Conservation (phyloP, 306 rosid genomes). For the Sicyos baderoa region DNA sequence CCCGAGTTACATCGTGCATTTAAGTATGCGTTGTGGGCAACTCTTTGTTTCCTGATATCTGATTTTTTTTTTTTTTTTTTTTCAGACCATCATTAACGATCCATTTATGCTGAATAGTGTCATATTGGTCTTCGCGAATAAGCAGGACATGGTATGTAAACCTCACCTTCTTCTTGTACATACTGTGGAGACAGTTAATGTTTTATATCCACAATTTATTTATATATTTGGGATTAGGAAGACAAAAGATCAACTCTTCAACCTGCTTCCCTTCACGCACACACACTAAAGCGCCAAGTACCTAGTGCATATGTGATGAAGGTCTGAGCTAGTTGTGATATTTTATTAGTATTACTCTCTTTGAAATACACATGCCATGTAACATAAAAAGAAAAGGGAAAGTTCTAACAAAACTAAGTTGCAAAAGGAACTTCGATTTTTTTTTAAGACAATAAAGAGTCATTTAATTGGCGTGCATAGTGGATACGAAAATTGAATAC, state of each 20-base stretch:
- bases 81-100: conserved; percentile 88
- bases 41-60: conserved; percentile 21
- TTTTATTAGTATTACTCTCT: background rate
- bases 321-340: background rate
- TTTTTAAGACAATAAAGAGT: too few relatives aligned
- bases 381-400: background rate
- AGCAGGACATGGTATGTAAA: conserved; percentile 84
- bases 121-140: conserved; percentile 91
- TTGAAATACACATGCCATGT: background rate
- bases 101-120: conserved; percentile 95
- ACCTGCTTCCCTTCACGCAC: background rate
- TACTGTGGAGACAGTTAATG: conserved; percentile 9
- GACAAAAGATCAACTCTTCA: background rate
- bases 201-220: background rate
- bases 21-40: conserved; percentile 10
- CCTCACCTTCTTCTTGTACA: conserved; percentile 22
- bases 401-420: background rate
- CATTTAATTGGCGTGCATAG: background rate
- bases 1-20: conserved; percentile 20
- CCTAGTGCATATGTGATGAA: background rate
- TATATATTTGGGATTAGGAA: background rate
- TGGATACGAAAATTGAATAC: background rate
- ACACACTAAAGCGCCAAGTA: background rate
- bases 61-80: conserved; percentile 14
- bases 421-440: background rate